Base-by-base conservation (phyloP, 164 flowering plant genomes). In the Santalum album region DNA sequence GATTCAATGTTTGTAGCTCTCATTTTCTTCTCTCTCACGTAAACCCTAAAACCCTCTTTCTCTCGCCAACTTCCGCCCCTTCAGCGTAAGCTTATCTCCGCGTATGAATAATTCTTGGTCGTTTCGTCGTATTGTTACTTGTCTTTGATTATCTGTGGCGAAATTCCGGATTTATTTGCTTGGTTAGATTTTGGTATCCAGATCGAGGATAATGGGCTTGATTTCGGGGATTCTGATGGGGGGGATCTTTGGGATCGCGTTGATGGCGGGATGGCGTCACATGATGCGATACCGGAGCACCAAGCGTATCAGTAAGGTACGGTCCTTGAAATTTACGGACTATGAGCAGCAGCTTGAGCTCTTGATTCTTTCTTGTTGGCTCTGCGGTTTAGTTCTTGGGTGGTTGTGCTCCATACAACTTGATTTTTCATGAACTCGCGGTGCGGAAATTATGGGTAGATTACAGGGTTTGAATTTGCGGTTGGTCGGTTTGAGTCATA, bases 181-280 rank as follows among this genome's bases (percentile, higher is more conserved):
- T 3, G 9, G 4, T 29, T 3, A 9, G 34, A 9, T 38, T 9
- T 38, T 38, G 16, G 16, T 38, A 9, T 29, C 16, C 21, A 29
- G 20, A 25, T 25, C 17, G n/a, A 16, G 42, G 55, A 72, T 71
- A 54, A 92, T 94, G 99, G 97, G 96, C 51, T 63, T 94, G 78
- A 78, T 90, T 55, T 72, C 97, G 22, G 99, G 96, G 40, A 64
- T 84, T 49, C 6, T 90, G 25, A 59, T 90, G 84, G 99, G 97
- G 68, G 75, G 65, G 67, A n/a, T 83, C n/a, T 64, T 75, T 35
- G 99, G 99, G 67, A 77, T 90, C 59, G 87, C 71, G 39, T 58
- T 90, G 67, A 89, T 87, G 97, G 95, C 91, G 1, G 99, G 79
- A 38, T 90, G 97, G 99, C 57, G 57, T n/a, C 72, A 74, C 25